Base-by-base conservation (phyloP, 2,329 filamentous ascomycete genomes). In the Rugonectria rugulosa region DNA sequence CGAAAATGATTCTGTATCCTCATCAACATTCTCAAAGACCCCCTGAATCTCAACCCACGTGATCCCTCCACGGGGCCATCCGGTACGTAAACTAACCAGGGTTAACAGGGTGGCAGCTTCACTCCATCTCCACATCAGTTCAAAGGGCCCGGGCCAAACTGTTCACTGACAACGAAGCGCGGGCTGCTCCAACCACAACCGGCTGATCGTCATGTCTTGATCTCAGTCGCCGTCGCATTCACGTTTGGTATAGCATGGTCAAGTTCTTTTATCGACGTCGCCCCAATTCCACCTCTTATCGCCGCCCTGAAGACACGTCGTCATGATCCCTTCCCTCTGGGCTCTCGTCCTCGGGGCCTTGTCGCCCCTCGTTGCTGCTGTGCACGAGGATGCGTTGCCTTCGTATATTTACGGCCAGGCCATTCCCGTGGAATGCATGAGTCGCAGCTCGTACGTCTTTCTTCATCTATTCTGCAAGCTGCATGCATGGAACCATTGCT, bases 381-480 rank as follows among this genome's bases (percentile, higher is more conserved):
- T 64, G 5, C 68, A 67, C 36, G 77, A 79, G 55, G 74, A 78
- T 56, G 70, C 74, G 21, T 74, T 87, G 38, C 84, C 85, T 0
- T 86, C 84, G 23, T 88, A 88, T 68, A 82, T 84, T 66, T 88
- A 88, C 68, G 86, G 86, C 64, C 87, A 88, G 12, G 73, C 83
- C 10, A 88, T 92, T 57, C 80, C 81, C 31, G 86, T 92, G 17
- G 87, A 88, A 68, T 92, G 89, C 77, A 83, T 92, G 79, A 89
- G 90, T 68, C 81, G 89, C 57, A 90, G 86, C 73, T 83, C 87
- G 88, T 90, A 66, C 76, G 86, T 29, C 6, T 20, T 11, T 10
- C 4, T 2, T 20, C 23, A 14, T 29, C 11, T 2, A 12, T 9
- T 2, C 6, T 31, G 14, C 11, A 9, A 26, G 8, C 40, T 12